A percentile compares a stretch with the other conserved stretches of the same genome.
Conservation (phyloP, 2,329 filamentous ascomycete species). For the Plectosphaerella sp. region DNA sequence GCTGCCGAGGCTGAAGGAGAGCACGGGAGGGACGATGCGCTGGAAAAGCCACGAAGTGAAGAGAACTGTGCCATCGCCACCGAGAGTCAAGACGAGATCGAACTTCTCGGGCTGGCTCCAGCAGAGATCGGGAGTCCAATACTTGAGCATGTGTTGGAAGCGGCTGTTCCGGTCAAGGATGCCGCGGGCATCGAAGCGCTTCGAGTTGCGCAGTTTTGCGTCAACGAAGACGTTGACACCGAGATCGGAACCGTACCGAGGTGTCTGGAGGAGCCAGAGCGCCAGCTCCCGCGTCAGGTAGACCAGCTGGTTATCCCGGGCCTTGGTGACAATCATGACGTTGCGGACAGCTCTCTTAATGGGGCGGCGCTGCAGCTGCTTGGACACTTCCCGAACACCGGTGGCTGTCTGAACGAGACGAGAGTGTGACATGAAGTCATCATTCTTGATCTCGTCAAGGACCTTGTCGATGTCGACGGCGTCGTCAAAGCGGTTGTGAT, state of each 20-base stretch:
- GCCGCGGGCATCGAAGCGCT: constrained; percentile 75
- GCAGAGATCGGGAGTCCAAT: constrained; percentile 96
- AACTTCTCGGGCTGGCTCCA: constrained; percentile 93
- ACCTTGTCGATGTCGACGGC: constrained; percentile 94
- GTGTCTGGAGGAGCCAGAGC: constrained; percentile 82
- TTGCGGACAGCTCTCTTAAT: constrained; percentile 89
- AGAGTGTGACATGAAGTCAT: constrained; percentile 89
- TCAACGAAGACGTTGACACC: constrained; percentile 99
- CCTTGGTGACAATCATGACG: constrained; percentile 98
- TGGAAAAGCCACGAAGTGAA: constrained; percentile 94
- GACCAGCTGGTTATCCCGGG: constrained; percentile 89
- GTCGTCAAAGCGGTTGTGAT: constrained; percentile 94
- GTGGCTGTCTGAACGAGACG: constrained; percentile 93
- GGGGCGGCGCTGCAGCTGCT: constrained; percentile 86
- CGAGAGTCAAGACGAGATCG: constrained; percentile 85
- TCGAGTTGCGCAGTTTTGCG: constrained; percentile 82
- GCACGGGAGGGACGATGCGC: constrained; percentile 76
- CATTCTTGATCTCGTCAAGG: constrained; percentile 85
- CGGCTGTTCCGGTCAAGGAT: constrained; percentile 70
- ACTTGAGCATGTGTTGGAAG: constrained; percentile 80
- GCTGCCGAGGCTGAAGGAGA: constrained; percentile 80
- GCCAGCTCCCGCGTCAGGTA: constrained; percentile 82
- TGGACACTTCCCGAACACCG: constrained; percentile 89
- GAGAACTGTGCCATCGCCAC: constrained; percentile 81
- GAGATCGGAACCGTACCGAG: constrained; percentile 82